These are phyloP conservation scores for Pseudogymnoascus sp. DNA, from an alignment of 2,329 filamentous ascomycete species.

Conservation along the genomic window DNA sequence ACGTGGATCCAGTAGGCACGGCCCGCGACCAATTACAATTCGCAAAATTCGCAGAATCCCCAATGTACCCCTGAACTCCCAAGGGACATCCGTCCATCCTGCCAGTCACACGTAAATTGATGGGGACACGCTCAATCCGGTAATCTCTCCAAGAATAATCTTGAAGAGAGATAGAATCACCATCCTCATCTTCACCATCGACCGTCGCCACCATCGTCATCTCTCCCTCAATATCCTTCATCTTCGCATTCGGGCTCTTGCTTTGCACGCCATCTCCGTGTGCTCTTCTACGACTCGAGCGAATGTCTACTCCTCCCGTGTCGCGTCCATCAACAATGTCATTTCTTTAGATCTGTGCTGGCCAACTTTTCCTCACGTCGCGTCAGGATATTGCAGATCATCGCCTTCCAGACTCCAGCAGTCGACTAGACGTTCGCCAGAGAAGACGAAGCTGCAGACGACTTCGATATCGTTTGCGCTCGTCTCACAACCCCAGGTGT, in stretches of 20 bases:
- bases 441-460: conserved; percentile 52
- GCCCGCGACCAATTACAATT: conserved; percentile 1
- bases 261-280: conserved; percentile 17
- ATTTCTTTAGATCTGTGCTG: conserved; percentile 23
- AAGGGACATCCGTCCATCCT: conserved; percentile 2
- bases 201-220: background rate
- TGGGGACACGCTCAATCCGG: conserved; percentile 5
- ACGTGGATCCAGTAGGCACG: background rate
- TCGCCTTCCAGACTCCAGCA: conserved; percentile 5
- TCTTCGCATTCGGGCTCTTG: background rate
- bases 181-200: background rate
- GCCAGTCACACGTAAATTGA: conserved; percentile 6
- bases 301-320: conserved; percentile 20
- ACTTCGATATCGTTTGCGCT: conserved; percentile 54
- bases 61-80: conserved; percentile 4
- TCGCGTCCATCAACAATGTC: conserved; percentile 22
- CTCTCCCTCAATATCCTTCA: background rate
- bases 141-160: conserved; percentile 1
- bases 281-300: conserved; percentile 23
- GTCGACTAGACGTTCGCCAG: conserved; percentile 13
- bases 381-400: conserved; percentile 10
- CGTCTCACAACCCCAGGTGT: conserved; percentile 51
- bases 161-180: background rate
- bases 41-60: background rate
- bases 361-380: conserved; percentile 13